Conservation (phyloP, 1,284 basidiomycete species). For the Ceratobasidium sp. region DNA sequence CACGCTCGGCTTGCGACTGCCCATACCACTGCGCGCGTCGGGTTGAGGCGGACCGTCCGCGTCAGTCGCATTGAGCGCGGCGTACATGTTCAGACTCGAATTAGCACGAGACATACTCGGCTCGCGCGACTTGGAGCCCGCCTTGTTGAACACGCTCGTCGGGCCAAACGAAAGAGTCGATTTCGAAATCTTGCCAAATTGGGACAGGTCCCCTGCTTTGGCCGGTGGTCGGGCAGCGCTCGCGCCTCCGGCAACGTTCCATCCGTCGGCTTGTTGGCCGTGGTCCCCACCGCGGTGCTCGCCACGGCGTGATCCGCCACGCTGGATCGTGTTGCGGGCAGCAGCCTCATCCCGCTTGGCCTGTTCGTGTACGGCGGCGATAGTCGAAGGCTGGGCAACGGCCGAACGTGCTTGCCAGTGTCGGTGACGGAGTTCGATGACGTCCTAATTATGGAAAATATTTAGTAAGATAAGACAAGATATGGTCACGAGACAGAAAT, state of each 20-base stretch:
- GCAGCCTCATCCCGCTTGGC: constrained; percentile 71
- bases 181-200: constrained; percentile 89
- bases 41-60: constrained; percentile 62
- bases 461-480: constrained; percentile 37
- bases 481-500: constrained; percentile 14
- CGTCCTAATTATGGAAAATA: constrained; percentile 68
- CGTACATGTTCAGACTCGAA: constrained; percentile 91
- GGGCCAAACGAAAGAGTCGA: constrained; percentile 80
- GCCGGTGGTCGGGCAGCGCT: constrained; percentile 66
- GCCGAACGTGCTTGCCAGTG: constrained; percentile 85
- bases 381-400: constrained; percentile 86
- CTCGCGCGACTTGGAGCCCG: constrained; percentile 69
- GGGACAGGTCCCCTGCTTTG: constrained; percentile 88
- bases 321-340: constrained; percentile 70
- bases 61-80: constrained; percentile 74
- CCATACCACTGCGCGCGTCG: constrained; percentile 62
- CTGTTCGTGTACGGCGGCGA: constrained; percentile 64
- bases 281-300: constrained; percentile 68
- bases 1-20: constrained; percentile 68
- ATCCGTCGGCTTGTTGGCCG: constrained; percentile 74
- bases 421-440: constrained; percentile 88
- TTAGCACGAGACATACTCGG: constrained; percentile 79
- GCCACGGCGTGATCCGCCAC: constrained; percentile 91
- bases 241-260: constrained; percentile 81
- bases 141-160: constrained; percentile 82